These are phyloP conservation scores for Blastobotrys malaysiensis DNA, from an alignment of 1,139 yeast species.

Conservation along the genomic window DNA sequence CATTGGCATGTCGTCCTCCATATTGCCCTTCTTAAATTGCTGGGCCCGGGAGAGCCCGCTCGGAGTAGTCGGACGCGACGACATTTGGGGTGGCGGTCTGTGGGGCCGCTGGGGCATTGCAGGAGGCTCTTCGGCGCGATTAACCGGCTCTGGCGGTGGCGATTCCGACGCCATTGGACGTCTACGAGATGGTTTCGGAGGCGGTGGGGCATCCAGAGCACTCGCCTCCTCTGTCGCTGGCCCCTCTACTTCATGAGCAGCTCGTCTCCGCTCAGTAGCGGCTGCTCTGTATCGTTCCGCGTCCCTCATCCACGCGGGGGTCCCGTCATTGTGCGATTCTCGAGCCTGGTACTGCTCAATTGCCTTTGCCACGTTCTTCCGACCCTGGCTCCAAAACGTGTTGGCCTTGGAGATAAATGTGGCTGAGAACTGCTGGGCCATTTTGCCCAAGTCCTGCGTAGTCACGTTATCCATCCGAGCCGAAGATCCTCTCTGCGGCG, in stretches of 20 bases:
- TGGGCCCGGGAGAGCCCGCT: slow-evolving; percentile 9
- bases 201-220: slow-evolving; percentile 14
- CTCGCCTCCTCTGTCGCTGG: background rate
- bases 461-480: no score
- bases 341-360: slow-evolving; percentile 45
- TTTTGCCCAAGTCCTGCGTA: slow-evolving; percentile 36
- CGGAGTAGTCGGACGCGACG: slow-evolving; percentile 1
- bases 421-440: slow-evolving; percentile 56
- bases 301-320: slow-evolving; percentile 79
- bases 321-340: slow-evolving; percentile 42
- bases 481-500: background rate
- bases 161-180: background rate
- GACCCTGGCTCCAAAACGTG: slow-evolving; percentile 54
- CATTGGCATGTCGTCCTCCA: slow-evolving; percentile 13
- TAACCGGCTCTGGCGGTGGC: background rate
- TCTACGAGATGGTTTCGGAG: slow-evolving; percentile 9
- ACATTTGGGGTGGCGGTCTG: no score
- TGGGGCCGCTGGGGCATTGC: background rate
- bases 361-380: slow-evolving; percentile 57
- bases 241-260: background rate
- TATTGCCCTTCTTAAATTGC: slow-evolving; percentile 13
- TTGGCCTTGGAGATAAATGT: slow-evolving; percentile 64
- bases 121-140: background rate
- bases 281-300: slow-evolving; percentile 34
- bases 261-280: background rate